phyloP scores from a whole-genome alignment of 75 land plant genomes.

The Ceratopteris richardii region DNA sequence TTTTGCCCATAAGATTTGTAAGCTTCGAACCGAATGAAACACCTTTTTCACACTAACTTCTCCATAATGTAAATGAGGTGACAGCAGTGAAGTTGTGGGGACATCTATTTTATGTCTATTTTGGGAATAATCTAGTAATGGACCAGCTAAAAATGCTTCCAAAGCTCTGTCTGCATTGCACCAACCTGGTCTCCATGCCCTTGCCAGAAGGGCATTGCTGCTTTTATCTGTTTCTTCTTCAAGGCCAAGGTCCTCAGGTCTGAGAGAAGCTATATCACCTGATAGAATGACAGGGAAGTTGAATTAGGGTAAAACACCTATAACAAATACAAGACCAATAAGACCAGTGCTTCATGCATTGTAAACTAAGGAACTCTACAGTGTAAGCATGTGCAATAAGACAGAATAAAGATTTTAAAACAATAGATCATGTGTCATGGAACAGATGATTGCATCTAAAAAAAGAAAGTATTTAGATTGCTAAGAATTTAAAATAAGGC shows the following conservation, averaged over 20 bases:
- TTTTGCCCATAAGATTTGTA: slow-evolving; percentile 76
- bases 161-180: slow-evolving; percentile 80
- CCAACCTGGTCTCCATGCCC: slow-evolving; percentile 98
- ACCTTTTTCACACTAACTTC: slow-evolving; percentile 86
- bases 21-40: slow-evolving; percentile 74
- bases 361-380: no score
- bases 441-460: no score
- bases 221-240: slow-evolving; percentile 81
- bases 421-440: no score
- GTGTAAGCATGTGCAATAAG: no score
- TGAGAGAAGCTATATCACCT: slow-evolving; percentile 2
- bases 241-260: slow-evolving; percentile 53
- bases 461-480: no score
- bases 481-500: no score
- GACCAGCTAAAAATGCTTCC: slow-evolving; percentile 65
- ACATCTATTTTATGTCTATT: slow-evolving; percentile 79
- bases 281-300: no score
- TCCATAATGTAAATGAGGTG: slow-evolving; percentile 94
- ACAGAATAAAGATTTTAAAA: no score
- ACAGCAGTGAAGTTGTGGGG: slow-evolving; percentile 80
- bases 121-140: slow-evolving; percentile 58
- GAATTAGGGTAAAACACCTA: no score
- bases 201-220: slow-evolving; percentile 87
- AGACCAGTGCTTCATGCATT: no score
- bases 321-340: no score